phyloP scores from a whole-genome alignment of 2,329 filamentous ascomycete species.

The Penicillium sp. region DNA sequence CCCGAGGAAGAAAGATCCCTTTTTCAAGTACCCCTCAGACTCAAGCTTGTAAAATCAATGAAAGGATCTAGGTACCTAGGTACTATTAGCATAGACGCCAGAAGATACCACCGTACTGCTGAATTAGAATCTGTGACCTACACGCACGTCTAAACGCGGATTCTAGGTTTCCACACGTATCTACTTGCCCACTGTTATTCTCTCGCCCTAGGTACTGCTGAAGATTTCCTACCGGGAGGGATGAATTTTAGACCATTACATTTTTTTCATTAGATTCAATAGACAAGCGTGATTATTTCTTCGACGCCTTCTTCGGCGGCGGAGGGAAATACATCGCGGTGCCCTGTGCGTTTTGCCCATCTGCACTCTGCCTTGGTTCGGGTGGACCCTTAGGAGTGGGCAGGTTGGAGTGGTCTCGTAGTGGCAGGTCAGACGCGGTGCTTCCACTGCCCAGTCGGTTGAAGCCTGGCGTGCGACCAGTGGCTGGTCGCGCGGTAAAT shows the following conservation, averaged over 20 bases:
- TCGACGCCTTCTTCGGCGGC: slow-evolving; percentile 37
- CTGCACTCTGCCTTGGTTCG: slow-evolving; percentile 16
- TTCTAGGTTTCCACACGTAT: too few relatives aligned
- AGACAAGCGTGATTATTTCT: slow-evolving; percentile 11
- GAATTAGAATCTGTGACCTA: not conserved
- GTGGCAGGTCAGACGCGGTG: slow-evolving; percentile 35
- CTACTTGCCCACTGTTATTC: too few relatives aligned
- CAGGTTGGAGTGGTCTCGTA: slow-evolving; percentile 30
- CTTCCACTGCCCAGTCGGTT: slow-evolving; percentile 34
- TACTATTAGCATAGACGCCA: too few relatives aligned
- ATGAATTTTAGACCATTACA: not conserved
- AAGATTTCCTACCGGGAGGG: too few relatives aligned
- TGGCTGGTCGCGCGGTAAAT: slow-evolving; percentile 25
- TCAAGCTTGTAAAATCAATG: too few relatives aligned
- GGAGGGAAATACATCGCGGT: slow-evolving; percentile 39
- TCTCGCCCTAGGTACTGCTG: too few relatives aligned
- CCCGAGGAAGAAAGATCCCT: too few relatives aligned
- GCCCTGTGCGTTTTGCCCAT: slow-evolving; percentile 8
- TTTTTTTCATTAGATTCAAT: not conserved
- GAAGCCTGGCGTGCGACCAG: slow-evolving; percentile 34
- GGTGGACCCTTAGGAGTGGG: slow-evolving; percentile 19
- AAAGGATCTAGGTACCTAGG: too few relatives aligned
- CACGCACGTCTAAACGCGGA: too few relatives aligned
- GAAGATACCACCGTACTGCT: too few relatives aligned
- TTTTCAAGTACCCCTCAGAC: too few relatives aligned